Evolutionary conservation across 306 rosid species (phyloP).

Genomic region (Rosa chinensis): DNA sequence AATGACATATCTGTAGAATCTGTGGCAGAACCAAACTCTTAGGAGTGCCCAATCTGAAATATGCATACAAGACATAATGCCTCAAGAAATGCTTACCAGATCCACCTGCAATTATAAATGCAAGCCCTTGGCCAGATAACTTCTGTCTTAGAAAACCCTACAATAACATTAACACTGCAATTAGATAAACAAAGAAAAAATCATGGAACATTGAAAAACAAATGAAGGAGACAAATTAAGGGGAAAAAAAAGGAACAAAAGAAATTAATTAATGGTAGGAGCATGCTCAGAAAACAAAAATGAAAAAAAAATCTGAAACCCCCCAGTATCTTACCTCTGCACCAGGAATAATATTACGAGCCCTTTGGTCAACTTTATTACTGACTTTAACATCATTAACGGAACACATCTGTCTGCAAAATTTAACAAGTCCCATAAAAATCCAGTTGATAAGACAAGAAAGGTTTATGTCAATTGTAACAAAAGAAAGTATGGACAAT

Average conservation of each 20-base stretch:
- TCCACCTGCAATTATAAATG: slow-evolving; percentile 88
- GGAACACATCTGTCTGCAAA: slow-evolving; percentile 98
- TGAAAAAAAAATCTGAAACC: background rate
- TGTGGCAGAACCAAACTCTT: background rate
- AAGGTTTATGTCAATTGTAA: slow-evolving; percentile 7
- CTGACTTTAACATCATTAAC: slow-evolving; percentile 90
- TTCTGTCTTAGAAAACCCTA: slow-evolving; percentile 95
- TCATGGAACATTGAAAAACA: background rate
- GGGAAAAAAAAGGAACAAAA: background rate
- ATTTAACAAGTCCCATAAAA: slow-evolving; percentile 36
- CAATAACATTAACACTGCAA: slow-evolving; percentile 2
- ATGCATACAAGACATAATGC: background rate
- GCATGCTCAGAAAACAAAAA: slow-evolving; percentile 8
- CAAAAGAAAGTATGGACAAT: background rate
- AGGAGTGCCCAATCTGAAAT: background rate
- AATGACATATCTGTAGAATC: background rate
- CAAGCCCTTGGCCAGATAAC: slow-evolving; percentile 97
- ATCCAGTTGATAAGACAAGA: slow-evolving; percentile 20
- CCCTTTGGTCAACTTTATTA: slow-evolving; percentile 80
- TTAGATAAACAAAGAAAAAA: slow-evolving; percentile 5
- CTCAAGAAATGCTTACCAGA: slow-evolving; percentile 63
- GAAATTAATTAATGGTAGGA: background rate
- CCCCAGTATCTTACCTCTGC: slow-evolving; percentile 67
- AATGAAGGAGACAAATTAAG: background rate
- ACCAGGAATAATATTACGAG: slow-evolving; percentile 66